phyloP scores from a whole-genome alignment of 176 grass and related monocot species.

The Eleusine indica region DNA sequence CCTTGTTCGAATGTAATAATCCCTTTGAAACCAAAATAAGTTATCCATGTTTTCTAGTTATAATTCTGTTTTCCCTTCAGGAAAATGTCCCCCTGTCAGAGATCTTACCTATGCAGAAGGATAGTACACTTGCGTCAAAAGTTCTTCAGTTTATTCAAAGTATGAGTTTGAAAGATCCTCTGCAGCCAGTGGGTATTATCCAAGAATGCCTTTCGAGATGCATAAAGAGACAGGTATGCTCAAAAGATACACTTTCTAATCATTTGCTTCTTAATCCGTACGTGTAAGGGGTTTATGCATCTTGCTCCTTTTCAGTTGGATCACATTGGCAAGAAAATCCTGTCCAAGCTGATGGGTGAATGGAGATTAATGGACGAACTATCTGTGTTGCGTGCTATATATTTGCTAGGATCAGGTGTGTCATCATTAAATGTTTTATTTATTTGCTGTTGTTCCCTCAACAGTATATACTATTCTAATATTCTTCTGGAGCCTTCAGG shows the following conservation, averaged over 20 bases:
- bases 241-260: constrained; percentile 8
- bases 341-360: constrained; percentile 77
- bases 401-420: constrained; percentile 95
- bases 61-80: constrained; percentile 44
- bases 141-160: constrained; percentile 75
- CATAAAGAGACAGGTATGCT: constrained; percentile 84
- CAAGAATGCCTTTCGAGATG: constrained; percentile 84
- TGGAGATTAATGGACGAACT: constrained; percentile 98
- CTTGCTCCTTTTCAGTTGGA: constrained; percentile 61
- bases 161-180: constrained; percentile 64
- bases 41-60: constrained; percentile 33
- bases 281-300: constrained; percentile 18
- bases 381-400: constrained; percentile 86
- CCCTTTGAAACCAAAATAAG: constrained; percentile 29
- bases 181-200: constrained; percentile 83
- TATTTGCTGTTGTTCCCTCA: constrained; percentile 7
- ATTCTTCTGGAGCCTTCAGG: constrained; percentile 56
- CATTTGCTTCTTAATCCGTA: constrained; percentile 33
- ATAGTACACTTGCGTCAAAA: constrained; percentile 82
- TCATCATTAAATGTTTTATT: background rate
- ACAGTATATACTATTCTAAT: constrained; percentile 34
- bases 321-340: constrained; percentile 83
- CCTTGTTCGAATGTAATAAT: constrained; percentile 69
- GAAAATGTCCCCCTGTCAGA: constrained; percentile 70
- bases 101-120: constrained; percentile 84